A percentile compares a stretch with the other conserved stretches of the same genome.
Evolutionary conservation across 148 eudicot genomes (phyloP).

Genomic region (Diospyros lotus): DNA sequence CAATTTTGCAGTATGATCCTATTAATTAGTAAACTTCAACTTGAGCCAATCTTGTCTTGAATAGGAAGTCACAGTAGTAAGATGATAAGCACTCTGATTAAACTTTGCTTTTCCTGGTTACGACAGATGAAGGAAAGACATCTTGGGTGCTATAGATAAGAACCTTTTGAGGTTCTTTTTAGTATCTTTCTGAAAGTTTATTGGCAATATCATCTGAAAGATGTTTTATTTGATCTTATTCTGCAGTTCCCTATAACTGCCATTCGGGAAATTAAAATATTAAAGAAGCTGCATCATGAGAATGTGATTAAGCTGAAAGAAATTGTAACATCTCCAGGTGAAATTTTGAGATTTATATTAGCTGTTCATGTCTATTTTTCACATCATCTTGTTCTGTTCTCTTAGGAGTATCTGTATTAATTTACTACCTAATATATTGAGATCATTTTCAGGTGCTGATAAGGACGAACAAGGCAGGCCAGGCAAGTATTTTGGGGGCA

Average conservation of each 20-base stretch:
- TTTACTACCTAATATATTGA: neutral
- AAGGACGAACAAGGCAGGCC: constrained; percentile 48
- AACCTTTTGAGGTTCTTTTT: neutral
- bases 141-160: neutral
- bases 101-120: neutral
- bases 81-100: neutral
- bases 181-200: neutral
- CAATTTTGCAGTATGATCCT: neutral
- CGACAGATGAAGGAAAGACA: neutral
- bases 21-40: neutral
- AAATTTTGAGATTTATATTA: constrained; percentile 1
- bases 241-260: constrained; percentile 71
- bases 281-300: constrained; percentile 67
- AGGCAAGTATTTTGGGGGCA: constrained; percentile 29
- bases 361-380: neutral
- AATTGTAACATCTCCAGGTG: constrained; percentile 69
- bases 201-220: neutral
- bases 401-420: neutral
- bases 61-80: neutral
- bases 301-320: constrained; percentile 63
- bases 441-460: constrained; percentile 42
- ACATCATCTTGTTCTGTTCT: neutral
- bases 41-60: neutral
- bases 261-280: constrained; percentile 60
- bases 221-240: constrained; percentile 7